Evolutionary conservation across 179 eudicot genomes (phyloP).

Genomic region (Vitellaria paradoxa): DNA sequence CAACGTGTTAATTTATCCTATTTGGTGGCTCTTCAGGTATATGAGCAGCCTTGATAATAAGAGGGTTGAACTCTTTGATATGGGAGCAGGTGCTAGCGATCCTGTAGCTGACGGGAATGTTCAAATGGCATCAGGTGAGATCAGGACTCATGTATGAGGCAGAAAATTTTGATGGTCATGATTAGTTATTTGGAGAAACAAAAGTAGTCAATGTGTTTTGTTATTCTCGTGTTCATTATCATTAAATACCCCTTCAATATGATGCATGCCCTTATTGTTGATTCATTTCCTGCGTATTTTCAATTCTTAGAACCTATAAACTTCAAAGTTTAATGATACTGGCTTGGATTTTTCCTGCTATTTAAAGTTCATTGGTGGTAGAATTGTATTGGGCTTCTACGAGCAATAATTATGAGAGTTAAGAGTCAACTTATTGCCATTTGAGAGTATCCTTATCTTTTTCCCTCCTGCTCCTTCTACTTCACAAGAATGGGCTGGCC

Average conservation of each 20-base stretch:
- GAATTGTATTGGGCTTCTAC: not conserved
- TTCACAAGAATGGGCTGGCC: not conserved
- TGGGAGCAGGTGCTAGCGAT: conserved; percentile 86
- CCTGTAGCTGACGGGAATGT: conserved; percentile 84
- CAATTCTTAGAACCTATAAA: not conserved
- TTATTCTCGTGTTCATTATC: not conserved
- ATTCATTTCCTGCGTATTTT: not conserved
- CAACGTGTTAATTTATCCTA: conserved; percentile 1
- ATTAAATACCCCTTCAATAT: not conserved
- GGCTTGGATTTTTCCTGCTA: not conserved
- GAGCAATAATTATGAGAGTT: not conserved
- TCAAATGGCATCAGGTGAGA: conserved; percentile 85
- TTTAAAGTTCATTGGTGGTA: not conserved
- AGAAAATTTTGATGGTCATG: not conserved
- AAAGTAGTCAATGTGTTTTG: not conserved
- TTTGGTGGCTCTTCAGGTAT: conserved; percentile 53
- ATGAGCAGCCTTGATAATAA: conserved; percentile 90
- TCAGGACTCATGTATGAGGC: conserved; percentile 4
- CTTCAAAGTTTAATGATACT: not conserved
- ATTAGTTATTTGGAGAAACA: not conserved
- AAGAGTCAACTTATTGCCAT: not conserved
- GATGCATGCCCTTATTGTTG: not conserved
- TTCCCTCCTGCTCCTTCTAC: not conserved
- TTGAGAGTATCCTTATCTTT: not conserved
- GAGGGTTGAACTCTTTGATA: conserved; percentile 88